These are phyloP conservation scores for Lichenothelia convexa DNA, from an alignment of 495 filamentous ascomycete genomes.

Conservation along the genomic window DNA sequence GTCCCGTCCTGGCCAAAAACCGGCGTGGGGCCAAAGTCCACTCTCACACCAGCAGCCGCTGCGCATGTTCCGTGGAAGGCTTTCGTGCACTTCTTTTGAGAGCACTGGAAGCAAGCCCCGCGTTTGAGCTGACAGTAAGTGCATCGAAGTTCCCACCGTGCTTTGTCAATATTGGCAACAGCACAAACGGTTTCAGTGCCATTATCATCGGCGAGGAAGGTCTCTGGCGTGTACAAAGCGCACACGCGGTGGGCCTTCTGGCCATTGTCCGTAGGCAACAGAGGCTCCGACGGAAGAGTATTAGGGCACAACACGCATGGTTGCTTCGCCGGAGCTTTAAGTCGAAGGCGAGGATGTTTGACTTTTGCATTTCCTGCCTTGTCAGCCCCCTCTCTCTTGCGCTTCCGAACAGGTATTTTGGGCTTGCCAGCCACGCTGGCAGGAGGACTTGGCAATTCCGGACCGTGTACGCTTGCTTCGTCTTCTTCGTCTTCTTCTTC, in stretches of 20 bases:
- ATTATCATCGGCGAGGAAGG: slow-evolving; percentile 53
- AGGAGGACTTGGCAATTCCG: slow-evolving; percentile 67
- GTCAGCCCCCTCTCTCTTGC: slow-evolving; percentile 35
- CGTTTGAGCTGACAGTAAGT: slow-evolving; percentile 85
- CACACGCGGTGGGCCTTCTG: slow-evolving; percentile 77
- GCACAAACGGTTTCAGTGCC: slow-evolving; percentile 59
- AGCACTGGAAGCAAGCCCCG: slow-evolving; percentile 94
- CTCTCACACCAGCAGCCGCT: slow-evolving; percentile 72
- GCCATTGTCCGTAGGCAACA: slow-evolving; percentile 76
- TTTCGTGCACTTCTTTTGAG: slow-evolving; percentile 79
- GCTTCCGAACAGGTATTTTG: slow-evolving; percentile 35
- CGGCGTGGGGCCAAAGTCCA: slow-evolving; percentile 66
- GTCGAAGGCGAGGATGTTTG: slow-evolving; percentile 54
- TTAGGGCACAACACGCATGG: slow-evolving; percentile 94
- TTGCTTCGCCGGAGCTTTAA: slow-evolving; percentile 51
- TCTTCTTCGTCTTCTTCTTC: slow-evolving; percentile 50
- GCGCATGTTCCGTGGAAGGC: slow-evolving; percentile 95
- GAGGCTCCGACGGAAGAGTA: slow-evolving; percentile 64
- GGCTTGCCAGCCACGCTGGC: slow-evolving; percentile 48
- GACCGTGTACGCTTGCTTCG: slow-evolving; percentile 35
- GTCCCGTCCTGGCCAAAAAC: slow-evolving; percentile 84
- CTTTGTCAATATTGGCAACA: slow-evolving; percentile 65
- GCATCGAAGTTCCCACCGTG: slow-evolving; percentile 77
- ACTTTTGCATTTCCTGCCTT: slow-evolving; percentile 39
- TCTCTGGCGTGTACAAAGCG: slow-evolving; percentile 81